Base-by-base conservation (phyloP, 345 rosid genomes). In the Brassica incana region DNA sequence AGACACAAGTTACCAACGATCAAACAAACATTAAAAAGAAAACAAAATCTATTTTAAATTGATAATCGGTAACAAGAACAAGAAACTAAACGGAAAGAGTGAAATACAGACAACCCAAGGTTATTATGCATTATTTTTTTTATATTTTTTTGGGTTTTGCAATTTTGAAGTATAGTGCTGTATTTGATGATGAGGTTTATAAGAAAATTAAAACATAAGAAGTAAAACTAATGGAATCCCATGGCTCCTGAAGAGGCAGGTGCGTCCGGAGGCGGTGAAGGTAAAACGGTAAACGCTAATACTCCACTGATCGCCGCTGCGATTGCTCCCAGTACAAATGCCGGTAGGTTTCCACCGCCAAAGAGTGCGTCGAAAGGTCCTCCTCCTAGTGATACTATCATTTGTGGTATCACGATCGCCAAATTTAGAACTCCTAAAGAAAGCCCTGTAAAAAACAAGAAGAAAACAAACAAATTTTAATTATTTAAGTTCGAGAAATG, bases 361-460 rank as follows among this genome's bases (percentile, higher is more conserved):
- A 76, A 70, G 0, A 43, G 27, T 0, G 64, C 72, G 29, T 77
- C 73, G 3, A 76, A 20, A 5, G 56, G 81, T 20, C 77, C 68
- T 8, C 50, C 48, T 59, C 74, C 69, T 1, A 67, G 54, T 77
- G 77, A 71, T 48, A 80, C 25, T 16, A 76, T 76, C 80, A 75
- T 76, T 69, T 95, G 97, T 8, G 99, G 99, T 54, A 91, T 45
- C 30, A 91, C 95, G 7, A 95, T 89, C 3, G 94, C 88, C 45
- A 91, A 79, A 84, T 95, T 95, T 15, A 95, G 83, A 70, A 95
- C 90, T 16, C 97, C 97, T 70, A 92, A 52, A 0, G 99, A 91
- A 76, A 95, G 97, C 25, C 97, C 97, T 94, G 65, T 4, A 5
- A 18, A 32, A 18, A 9, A 12, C 8, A 73, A 23, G 54, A 54